phyloP scores from a whole-genome alignment of 2,329 filamentous ascomycete genomes.

The Colletotrichum tamarilloi region DNA sequence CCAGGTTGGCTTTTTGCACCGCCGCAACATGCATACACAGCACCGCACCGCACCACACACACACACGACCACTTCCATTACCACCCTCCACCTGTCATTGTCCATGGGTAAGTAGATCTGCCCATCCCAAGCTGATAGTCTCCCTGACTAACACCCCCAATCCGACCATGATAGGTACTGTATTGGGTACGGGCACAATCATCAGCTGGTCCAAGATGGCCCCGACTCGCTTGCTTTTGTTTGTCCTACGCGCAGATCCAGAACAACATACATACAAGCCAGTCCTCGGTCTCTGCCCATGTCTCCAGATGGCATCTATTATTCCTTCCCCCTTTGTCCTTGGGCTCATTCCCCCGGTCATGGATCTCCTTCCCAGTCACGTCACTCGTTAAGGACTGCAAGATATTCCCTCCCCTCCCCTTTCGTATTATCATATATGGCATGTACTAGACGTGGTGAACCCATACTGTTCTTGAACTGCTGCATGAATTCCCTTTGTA shows the following conservation, averaged over 20 bases:
- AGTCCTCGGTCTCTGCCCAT: conserved; percentile 15
- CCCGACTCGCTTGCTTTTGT: conserved; percentile 32
- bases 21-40: conserved; percentile 26
- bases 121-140: conserved; percentile 10
- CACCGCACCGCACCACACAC: conserved; percentile 18
- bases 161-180: conserved; percentile 14
- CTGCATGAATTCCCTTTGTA: conserved; percentile 21
- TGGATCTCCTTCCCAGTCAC: conserved; percentile 1
- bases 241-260: conserved; percentile 27
- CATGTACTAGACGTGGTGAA: conserved; percentile 38
- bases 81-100: conserved; percentile 10
- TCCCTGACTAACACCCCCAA: conserved; percentile 23
- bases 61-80: conserved; percentile 7
- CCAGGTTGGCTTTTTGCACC: conserved; percentile 27
- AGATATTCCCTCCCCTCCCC: conserved; percentile 8
- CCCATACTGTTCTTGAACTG: conserved; percentile 36
- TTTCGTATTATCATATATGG: conserved; percentile 37
- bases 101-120: conserved; percentile 5
- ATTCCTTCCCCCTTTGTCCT: conserved; percentile 15
- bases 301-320: conserved; percentile 15
- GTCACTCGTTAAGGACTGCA: conserved; percentile 10
- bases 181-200: conserved; percentile 13
- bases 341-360: conserved; percentile 1
- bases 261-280: conserved; percentile 31
- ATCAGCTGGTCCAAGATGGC: conserved; percentile 27